phyloP scores from a whole-genome alignment of 2,329 filamentous ascomycete species.

The Fusarium phyllophilum region DNA sequence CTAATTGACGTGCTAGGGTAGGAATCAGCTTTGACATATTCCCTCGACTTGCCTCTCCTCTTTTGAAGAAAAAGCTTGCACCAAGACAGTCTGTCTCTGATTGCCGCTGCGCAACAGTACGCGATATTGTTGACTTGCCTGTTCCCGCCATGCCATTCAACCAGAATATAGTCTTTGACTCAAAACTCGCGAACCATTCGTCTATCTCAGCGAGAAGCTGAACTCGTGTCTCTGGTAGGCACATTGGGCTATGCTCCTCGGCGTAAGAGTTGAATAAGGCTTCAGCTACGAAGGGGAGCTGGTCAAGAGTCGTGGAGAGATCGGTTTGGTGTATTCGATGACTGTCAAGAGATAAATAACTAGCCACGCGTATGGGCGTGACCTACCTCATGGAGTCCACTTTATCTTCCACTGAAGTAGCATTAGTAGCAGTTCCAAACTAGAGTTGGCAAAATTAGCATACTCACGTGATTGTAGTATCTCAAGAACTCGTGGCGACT shows the following conservation, averaged over 20 bases:
- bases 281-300: not conserved
- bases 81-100: constrained; percentile 24
- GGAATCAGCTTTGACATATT: constrained; percentile 50
- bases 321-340: not conserved
- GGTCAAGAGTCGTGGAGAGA: accelerated
- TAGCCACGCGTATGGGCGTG: no score
- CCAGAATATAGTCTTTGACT: constrained; percentile 49
- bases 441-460: no score
- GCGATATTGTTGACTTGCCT: constrained; percentile 53
- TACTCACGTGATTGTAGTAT: not conserved
- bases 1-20: constrained; percentile 52
- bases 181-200: constrained; percentile 5
- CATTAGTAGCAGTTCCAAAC: accelerated
- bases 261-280: constrained; percentile 50
- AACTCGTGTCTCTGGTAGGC: constrained; percentile 46
- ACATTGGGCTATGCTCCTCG: constrained; percentile 47
- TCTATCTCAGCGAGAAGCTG: constrained; percentile 42
- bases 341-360: not conserved
- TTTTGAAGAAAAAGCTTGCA: constrained; percentile 57
- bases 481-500: constrained; percentile 67
- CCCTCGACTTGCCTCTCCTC: constrained; percentile 49
- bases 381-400: not conserved
- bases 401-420: not conserved
- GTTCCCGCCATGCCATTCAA: constrained; percentile 54
- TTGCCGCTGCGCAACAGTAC: constrained; percentile 50